A percentile compares a stretch with the other conserved stretches of the same genome.
These are phyloP conservation scores for Wilcoxina mikolae DNA, from an alignment of 495 filamentous ascomycete species.

Conservation along the genomic window DNA sequence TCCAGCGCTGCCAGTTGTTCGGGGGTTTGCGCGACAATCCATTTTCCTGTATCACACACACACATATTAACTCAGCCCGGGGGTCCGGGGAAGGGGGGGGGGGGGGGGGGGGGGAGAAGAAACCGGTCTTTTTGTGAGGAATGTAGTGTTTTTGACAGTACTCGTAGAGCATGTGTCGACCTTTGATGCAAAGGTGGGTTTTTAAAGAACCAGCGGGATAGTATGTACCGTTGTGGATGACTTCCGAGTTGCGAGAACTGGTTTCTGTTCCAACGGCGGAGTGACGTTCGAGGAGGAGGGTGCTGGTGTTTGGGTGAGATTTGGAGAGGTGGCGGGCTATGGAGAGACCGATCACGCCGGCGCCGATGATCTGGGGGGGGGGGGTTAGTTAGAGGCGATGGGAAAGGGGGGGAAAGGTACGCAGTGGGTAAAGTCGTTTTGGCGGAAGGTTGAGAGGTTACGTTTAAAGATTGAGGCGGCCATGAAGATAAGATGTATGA, in stretches of 20 bases:
- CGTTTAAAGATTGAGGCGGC: not conserved
- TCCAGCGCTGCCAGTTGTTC: slow-evolving; percentile 52
- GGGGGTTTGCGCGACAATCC: slow-evolving; percentile 77
- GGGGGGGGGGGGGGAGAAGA: not conserved
- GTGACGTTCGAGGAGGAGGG: slow-evolving; percentile 74
- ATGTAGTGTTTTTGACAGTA: slow-evolving; percentile 54
- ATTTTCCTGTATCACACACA: slow-evolving; percentile 53
- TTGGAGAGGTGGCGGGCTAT: slow-evolving; percentile 61
- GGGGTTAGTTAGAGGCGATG: not conserved
- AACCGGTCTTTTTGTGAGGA: slow-evolving; percentile 47
- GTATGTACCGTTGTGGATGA: slow-evolving; percentile 92
- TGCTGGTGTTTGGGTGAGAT: slow-evolving; percentile 43
- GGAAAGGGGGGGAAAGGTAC: not conserved
- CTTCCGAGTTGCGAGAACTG: slow-evolving; percentile 85
- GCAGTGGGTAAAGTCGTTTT: slow-evolving; percentile 6
- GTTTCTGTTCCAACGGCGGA: slow-evolving; percentile 72
- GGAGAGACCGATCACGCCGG: slow-evolving; percentile 82
- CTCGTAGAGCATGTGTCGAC: slow-evolving; percentile 60
- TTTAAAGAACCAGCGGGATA: slow-evolving; percentile 68
- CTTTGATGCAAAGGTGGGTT: slow-evolving; percentile 64
- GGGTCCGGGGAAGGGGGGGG: not conserved
- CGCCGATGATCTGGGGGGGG: slow-evolving; percentile 57
- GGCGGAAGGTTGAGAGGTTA: not conserved
- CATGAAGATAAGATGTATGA: not conserved
- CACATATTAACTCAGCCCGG: not conserved